Percentiles rank a stretch among this genome's conserved stretches.
phyloP scores from a whole-genome alignment of 2,329 filamentous ascomycete species.

The Microcyclosporella mali region DNA sequence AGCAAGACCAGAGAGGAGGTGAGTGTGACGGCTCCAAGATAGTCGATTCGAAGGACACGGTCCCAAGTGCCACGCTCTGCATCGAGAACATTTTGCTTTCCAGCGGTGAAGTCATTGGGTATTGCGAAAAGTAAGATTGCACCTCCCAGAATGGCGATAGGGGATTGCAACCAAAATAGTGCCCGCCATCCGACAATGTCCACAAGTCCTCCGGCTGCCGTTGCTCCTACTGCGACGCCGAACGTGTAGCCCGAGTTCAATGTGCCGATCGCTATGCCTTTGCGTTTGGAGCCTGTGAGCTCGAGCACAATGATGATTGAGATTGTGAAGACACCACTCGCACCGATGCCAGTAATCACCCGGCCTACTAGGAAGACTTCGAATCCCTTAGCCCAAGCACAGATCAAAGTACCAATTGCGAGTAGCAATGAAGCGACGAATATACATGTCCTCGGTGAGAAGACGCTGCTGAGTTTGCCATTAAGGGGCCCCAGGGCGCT shows the following conservation, averaged over 20 bases:
- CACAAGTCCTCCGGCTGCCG: conserved; percentile 61
- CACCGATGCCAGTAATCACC: conserved; percentile 61
- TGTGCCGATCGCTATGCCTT: conserved; percentile 68
- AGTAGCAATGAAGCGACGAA: conserved; percentile 56
- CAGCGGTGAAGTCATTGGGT: conserved; percentile 41
- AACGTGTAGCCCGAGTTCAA: conserved; percentile 67
- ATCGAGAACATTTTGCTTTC: conserved; percentile 10
- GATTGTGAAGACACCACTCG: conserved; percentile 65
- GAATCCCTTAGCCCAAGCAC: conserved; percentile 55
- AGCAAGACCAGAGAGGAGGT: conserved; percentile 62
- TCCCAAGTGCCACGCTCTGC: conserved; percentile 41
- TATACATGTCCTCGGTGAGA: conserved; percentile 62
- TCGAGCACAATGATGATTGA: conserved; percentile 72
- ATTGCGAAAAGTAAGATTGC: conserved; percentile 59
- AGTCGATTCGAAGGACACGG: conserved; percentile 61
- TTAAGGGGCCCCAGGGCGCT: conserved; percentile 60
- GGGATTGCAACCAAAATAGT: conserved; percentile 67
- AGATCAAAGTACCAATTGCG: conserved; percentile 58
- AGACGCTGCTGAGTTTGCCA: conserved; percentile 67
- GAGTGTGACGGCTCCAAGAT: conserved; percentile 62
- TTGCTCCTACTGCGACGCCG: conserved; percentile 65
- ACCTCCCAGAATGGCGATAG: conserved; percentile 56
- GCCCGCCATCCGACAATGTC: conserved; percentile 64
- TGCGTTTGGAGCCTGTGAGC: conserved; percentile 57
- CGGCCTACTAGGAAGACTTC: conserved; percentile 62